Base-by-base conservation (phyloP, 225 moss, liverwort and hornwort species). In the Rhytidiadelphus loreus region DNA sequence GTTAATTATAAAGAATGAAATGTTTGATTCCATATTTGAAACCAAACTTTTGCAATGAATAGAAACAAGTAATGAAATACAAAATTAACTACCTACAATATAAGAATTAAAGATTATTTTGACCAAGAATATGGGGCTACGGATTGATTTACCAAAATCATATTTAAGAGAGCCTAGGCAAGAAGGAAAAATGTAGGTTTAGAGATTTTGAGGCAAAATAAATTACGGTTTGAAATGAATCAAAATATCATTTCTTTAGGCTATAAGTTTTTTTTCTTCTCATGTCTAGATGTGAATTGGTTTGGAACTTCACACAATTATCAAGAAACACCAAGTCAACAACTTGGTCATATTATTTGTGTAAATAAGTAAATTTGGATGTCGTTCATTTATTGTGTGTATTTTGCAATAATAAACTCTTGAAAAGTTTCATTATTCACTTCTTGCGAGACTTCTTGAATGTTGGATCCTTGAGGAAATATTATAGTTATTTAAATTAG, bases 41-140 rank as follows among this genome's bases (percentile, higher is more conserved):
- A 68, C 13, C 0, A 16, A 4, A 69, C 1, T 39, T 13, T 1
- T 39, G 1, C 1, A 24, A 2, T 4, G 2, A 69, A 2, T 41
- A 13, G 14, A 0, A 2, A 69, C 23, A 68, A 23, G n/a, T 69
- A 39, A 14, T 41, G 13, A 41, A 39, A 69, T 13, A 69, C 39
- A 69, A 39, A 69, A 39, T 39, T 24, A 39, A 68, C 25, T 14
- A 70, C 15, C 25, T 25, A 41, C 8, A 25, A 13, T 14, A 25
- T 8, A 41, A 4, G 26, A 26, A 3, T 5, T 7, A 71, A 71
- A 15, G 25, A 25, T 71, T 15, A 16, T 71, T 20, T 71, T 71
- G 13, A 52, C 52, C 52, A 52, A 52, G 52, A 52, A 3, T 52
- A 52, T 52, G 52, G 52, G 14, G 14, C 14, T 52, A 52, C 15